phyloP scores from a whole-genome alignment of 441 rosid species.

The Jatropha podagrica region DNA sequence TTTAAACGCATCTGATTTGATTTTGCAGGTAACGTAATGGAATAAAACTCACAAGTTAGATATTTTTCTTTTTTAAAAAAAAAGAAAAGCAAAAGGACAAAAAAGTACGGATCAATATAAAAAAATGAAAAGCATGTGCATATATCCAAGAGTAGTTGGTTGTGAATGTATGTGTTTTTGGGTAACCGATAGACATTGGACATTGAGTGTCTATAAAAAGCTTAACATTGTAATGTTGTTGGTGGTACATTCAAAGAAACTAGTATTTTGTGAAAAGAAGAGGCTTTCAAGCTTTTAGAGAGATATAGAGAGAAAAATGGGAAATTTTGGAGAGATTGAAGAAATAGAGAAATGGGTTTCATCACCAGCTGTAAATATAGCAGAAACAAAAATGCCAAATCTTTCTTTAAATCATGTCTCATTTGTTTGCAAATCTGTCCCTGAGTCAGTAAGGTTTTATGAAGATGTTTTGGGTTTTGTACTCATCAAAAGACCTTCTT shows the following conservation, averaged over 20 bases:
- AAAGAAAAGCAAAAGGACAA: background rate
- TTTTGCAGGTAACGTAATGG: too few species aligned
- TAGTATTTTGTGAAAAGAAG: background rate
- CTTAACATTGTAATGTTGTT: background rate
- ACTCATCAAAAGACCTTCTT: constrained; percentile 58
- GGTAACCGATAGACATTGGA: background rate
- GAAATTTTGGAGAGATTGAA: constrained; percentile 32
- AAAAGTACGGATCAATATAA: background rate
- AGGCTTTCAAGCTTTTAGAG: background rate
- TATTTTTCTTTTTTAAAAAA: too few species aligned
- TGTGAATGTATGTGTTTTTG: background rate
- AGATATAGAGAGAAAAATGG: constrained; percentile 26
- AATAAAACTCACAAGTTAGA: too few species aligned
- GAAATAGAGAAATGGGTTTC: constrained; percentile 26
- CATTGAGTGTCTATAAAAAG: background rate
- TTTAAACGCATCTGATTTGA: too few species aligned
- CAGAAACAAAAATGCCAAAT: constrained; percentile 20
- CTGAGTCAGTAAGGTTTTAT: constrained; percentile 43
- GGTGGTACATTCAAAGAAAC: background rate
- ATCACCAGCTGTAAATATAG: background rate
- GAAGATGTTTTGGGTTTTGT: constrained; percentile 55
- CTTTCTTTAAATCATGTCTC: constrained; percentile 51
- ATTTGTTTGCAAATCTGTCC: constrained; percentile 46
- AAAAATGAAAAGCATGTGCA: constrained; percentile 4
- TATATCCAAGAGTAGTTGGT: background rate